Percentiles rank a stretch among this genome's conserved stretches.
phyloP scores from a whole-genome alignment of 2,329 filamentous ascomycete species.

The Apiospora rasikravindrae region DNA sequence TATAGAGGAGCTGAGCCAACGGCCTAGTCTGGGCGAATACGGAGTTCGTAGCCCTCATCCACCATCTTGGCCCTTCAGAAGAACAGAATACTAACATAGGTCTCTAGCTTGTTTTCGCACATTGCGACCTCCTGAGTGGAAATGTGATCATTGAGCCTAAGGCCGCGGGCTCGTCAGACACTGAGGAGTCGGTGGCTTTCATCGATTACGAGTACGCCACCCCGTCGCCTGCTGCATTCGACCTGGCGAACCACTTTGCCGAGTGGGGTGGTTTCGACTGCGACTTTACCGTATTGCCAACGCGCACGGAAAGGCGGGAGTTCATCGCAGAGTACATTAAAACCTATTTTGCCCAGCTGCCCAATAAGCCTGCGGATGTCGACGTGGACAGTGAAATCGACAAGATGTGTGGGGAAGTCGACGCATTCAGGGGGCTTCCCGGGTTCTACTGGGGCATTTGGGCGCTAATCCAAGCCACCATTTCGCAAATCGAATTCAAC shows the following conservation, averaged over 20 bases:
- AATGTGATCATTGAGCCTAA: conserved; percentile 86
- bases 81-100: not conserved
- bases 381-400: conserved; percentile 63
- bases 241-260: conserved; percentile 96
- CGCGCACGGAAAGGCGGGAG: conserved; percentile 72
- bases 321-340: conserved; percentile 86
- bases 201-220: conserved; percentile 99
- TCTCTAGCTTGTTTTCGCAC: conserved; percentile 79
- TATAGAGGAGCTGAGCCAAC: conserved; percentile 73
- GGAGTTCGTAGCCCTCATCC: conserved; percentile 59
- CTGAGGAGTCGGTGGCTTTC: conserved; percentile 69
- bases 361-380: conserved; percentile 33
- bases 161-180: conserved; percentile 38
- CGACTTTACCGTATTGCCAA: conserved; percentile 84
- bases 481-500: conserved; percentile 96
- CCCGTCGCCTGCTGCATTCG: conserved; percentile 91
- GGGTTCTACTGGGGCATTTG: conserved; percentile 94
- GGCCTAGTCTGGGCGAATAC: conserved; percentile 75
- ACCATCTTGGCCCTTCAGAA: not conserved
- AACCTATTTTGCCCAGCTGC: conserved; percentile 68
- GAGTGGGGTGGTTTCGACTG: conserved; percentile 99
- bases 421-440: conserved; percentile 85
- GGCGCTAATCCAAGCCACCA: conserved; percentile 92
- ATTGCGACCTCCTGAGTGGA: conserved; percentile 94
- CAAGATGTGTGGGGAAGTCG: conserved; percentile 79